Base-by-base conservation (phyloP, 2,329 filamentous ascomycete species). In the Aspergillus cejpii region DNA sequence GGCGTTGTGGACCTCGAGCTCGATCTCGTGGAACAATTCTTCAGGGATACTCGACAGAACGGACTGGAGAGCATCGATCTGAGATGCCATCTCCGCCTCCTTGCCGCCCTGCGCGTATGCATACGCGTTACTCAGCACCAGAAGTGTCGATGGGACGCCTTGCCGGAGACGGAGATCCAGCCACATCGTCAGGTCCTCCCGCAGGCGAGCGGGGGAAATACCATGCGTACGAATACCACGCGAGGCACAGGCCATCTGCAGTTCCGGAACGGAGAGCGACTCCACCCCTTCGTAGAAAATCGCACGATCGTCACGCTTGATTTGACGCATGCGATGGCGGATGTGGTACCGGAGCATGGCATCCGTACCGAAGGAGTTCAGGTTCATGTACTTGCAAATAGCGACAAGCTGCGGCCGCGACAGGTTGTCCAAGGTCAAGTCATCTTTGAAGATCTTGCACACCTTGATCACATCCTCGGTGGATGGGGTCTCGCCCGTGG, bases 11-110 rank as follows among this genome's bases (percentile, higher is more conserved):
- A 98, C 89, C 73, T 98, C 92, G 24, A 98, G 84, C 71, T 97
- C 92, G 52, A 98, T 96, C 74, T 98, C 92, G 76, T 98, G 92
- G 86, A 94, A 98, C 31, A 98, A 78, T 68, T 98, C 92, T 69
- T 98, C 92, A 2, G 92, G 92, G 51, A 98, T 97, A 49, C 86
- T 90, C 31, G 87, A 94, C 31, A 98, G 75, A 4, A 98, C 92
- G 44, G 89, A 87, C 49, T 90, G 87, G 39, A 98, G 79, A 0
- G 92, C 89, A 55, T 96, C 90, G 47, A 98, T 89, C 72, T 97
- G 91, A 50, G 81, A 87, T 24, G 85, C 82, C 59, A 92, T 87
- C 60, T 94, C 88, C 39, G 77, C 74, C 39, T 91, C 87, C 58
- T 90, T 89, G 49, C 85, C 83, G 20, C 64, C 63, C 49, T 69